Evolutionary conservation across 176 grass and related monocot genomes (phyloP), one percentile per base, ranked within the genome.

Genomic region (Areca catechu): DNA sequence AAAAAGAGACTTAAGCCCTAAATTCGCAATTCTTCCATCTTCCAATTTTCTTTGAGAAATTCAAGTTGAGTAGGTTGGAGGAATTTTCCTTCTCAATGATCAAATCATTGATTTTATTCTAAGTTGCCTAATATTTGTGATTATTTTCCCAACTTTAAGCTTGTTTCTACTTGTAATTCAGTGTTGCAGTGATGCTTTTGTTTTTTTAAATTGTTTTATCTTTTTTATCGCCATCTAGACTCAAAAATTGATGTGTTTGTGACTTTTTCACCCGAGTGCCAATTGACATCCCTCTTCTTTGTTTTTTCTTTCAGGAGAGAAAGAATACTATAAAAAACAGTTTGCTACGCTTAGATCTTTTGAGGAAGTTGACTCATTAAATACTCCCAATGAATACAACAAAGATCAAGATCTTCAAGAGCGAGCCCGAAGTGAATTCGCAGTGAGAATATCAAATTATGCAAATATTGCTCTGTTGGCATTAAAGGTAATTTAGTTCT

Each of bases 391-490:
- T 72, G 83, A 43, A 65, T 77, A 80, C 15, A 71, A 69, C n/a
- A 83, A 80, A 61, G 83, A 75, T 22, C 69, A 77, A 16, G 88
- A 86, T 6, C 73, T 84, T 19, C 4, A 52, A 20, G 91, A 90
- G 77, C 83, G 84, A 81, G 80, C 53, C 14, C 83, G 84, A 64
- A 96, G 83, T 74, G 91, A 96, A 77, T 96, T 90, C 60, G 63
- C 91, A 24, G 90, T 96, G 83, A 89, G 59, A 57, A 87, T 96
- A 70, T 96, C 91, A 50, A 96, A 96, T 57, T 90, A 82, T 57
- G 86, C 86, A 74, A 96, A 96, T 67, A 71, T 90, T 64, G 24
- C 74, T 71, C 86, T 96, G 56, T 90, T 96, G 72, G 74, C 74
- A 0, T 79, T 96, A 62, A 96, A 96, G 86, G 90, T 89, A 48